Evolutionary conservation across 768 basidiomycete species (phyloP), one percentile per base, ranked within the genome.

Genomic region (Inosperma sp.): DNA sequence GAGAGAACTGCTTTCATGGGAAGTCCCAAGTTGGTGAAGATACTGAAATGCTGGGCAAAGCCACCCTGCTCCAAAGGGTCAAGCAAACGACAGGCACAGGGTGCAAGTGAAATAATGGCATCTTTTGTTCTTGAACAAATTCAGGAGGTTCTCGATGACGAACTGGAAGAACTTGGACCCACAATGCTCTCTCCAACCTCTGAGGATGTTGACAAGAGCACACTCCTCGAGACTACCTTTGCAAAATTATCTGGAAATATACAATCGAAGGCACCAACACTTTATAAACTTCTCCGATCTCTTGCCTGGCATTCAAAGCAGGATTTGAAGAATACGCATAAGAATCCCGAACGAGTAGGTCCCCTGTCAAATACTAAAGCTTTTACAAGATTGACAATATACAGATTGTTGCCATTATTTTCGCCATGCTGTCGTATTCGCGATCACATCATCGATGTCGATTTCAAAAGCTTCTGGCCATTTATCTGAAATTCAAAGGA

Each of bases 401-500:
- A 19, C 43, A 68, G 66, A 49, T 62, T 17, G 53, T 62, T 14
- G 22, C 66, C 0, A 51, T 46, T 4, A 58, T 63, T 19, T 57
- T 67, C 4, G 58, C 53, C 19, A 60, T 66, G 42, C 49, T 62
- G 7, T 52, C 51, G 17, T 66, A 60, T 33, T 46, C 62, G 1
- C 61, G 64, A 0, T 62, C 60, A 0, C 61, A 68, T 35, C 56
- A 61, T 36, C 49, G 48, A 5, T 52, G 53, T 14, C 50, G 54
- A 4, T 43, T 65, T 14, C 55, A 62, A 17, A 70, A 71, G 51
- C 35, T 69, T 5, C 54, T 64, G 6, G 59, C 68, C 0, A 52
- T 67, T 4, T 73, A 71, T 52, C 58, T 73, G 31, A 69, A 71
- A 43, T 62, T 65, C 17, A 58, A 64, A 34, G 70, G 70, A 1